These are phyloP conservation scores for Phaeotremella fagi DNA, from an alignment of 768 basidiomycete genomes.

Conservation along the genomic window DNA sequence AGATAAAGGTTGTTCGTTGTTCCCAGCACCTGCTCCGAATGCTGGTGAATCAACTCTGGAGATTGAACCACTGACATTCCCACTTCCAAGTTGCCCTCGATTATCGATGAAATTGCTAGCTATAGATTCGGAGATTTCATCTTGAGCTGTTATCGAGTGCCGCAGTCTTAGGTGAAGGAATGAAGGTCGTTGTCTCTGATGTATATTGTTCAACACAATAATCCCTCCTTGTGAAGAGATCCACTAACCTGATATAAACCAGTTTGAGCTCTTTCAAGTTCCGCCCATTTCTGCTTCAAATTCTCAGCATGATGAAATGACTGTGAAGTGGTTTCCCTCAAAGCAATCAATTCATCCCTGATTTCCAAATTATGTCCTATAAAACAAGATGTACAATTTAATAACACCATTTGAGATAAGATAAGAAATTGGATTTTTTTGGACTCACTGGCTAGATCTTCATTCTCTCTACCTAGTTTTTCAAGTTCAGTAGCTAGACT, in stretches of 20 bases:
- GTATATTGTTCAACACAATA: background rate
- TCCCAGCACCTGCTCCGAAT: conserved; percentile 12
- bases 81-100: background rate
- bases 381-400: background rate
- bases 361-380: conserved; percentile 70
- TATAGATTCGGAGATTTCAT: conserved; percentile 78
- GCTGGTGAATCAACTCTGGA: conserved; percentile 38
- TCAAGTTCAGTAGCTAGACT: conserved; percentile 69
- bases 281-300: conserved; percentile 77
- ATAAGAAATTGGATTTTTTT: too few relatives aligned
- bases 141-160: conserved; percentile 84
- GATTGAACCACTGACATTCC: background rate
- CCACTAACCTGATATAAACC: conserved; percentile 74
- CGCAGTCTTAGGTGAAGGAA: conserved; percentile 82
- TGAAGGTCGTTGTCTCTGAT: conserved; percentile 73
- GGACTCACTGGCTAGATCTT: conserved; percentile 77
- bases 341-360: conserved; percentile 67
- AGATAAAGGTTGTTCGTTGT: conserved; percentile 5
- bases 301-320: conserved; percentile 81
- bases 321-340: conserved; percentile 76
- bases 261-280: conserved; percentile 78
- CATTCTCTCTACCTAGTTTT: conserved; percentile 76
- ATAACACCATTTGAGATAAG: background rate
- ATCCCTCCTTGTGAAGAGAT: background rate
- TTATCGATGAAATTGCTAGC: conserved; percentile 73